Conservation (phyloP, 331 rosid genomes). For the Acacia concinna region DNA sequence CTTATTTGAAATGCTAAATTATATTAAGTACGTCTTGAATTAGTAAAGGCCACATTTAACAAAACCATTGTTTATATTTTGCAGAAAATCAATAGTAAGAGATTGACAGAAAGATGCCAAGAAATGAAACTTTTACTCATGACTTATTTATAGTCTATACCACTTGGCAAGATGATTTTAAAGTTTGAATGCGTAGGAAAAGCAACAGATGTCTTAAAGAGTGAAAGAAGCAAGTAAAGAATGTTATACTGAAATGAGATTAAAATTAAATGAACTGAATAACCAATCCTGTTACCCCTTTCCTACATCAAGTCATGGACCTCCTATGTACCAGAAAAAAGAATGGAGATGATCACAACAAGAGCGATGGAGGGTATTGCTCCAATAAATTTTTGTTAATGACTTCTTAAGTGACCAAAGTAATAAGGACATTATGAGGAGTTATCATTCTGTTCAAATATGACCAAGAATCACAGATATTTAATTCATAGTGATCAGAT, state of each 20-base stretch:
- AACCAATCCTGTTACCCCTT: neutral
- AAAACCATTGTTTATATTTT: no score
- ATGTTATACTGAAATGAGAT: neutral
- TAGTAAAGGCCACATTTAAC: no score
- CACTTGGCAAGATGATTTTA: neutral
- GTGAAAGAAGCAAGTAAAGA: neutral
- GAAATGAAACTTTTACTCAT: neutral
- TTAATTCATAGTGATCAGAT: neutral
- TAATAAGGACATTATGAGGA: no score
- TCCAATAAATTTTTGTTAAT: neutral
- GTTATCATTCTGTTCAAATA: neutral
- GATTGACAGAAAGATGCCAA: neutral
- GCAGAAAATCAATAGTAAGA: no score
- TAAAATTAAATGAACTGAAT: neutral
- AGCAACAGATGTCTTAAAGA: neutral
- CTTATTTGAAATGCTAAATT: neutral
- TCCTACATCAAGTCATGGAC: neutral
- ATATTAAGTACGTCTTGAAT: no score
- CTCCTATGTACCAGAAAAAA: neutral
- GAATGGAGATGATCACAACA: neutral
- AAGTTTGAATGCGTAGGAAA: neutral
- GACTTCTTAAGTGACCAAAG: no score
- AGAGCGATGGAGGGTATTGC: neutral
- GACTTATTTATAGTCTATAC: neutral
- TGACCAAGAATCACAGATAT: neutral